Conservation (phyloP, 208 protist species). For the Acanthamoeba divionensis region DNA sequence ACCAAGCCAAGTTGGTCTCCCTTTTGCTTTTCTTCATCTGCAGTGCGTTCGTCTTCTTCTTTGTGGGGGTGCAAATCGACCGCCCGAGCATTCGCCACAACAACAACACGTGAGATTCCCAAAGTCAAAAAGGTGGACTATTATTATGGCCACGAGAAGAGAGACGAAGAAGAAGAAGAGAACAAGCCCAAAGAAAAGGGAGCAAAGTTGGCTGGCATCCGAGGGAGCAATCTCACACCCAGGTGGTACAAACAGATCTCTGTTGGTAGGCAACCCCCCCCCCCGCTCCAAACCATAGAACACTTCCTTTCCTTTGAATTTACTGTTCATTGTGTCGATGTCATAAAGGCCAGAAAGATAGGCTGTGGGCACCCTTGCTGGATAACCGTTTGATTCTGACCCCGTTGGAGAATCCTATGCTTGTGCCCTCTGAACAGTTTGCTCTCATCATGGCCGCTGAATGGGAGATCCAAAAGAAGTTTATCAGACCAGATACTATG, state of each 20-base stretch:
- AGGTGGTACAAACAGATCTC: slow-evolving; percentile 40
- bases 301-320: background rate
- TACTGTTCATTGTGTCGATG: background rate
- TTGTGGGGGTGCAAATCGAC: no score
- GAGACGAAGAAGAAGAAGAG: background rate
- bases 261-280: background rate
- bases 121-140: slow-evolving; percentile 36
- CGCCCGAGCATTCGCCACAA: no score
- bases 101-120: no score
- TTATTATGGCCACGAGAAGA: slow-evolving; percentile 40
- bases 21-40: no score
- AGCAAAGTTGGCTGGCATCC: background rate
- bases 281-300: no score
- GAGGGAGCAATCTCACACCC: background rate
- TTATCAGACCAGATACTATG: slow-evolving; percentile 44
- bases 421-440: slow-evolving; percentile 10
- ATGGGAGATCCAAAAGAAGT: slow-evolving; percentile 31
- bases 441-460: slow-evolving; percentile 35
- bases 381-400: slow-evolving; percentile 13
- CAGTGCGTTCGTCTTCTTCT: no score
- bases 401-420: background rate
- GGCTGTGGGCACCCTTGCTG: background rate
- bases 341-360: background rate
- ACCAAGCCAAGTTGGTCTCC: no score
- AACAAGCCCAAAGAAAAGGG: background rate